Conservation (phyloP, 805 yeast species). For the Lipomyces orientalis region DNA sequence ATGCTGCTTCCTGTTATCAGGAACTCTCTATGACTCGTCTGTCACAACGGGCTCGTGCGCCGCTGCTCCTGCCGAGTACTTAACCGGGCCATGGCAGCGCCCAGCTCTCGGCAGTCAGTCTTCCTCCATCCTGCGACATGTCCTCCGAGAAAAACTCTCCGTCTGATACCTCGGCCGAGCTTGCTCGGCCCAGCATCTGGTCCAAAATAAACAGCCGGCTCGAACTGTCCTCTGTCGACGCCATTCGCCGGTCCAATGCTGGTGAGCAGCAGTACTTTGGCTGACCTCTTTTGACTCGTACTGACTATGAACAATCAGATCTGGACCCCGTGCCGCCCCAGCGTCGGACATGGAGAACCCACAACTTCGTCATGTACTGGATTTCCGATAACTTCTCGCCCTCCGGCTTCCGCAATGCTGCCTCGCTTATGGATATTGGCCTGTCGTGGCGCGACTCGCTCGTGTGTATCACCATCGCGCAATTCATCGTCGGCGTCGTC, state of each 20-base stretch:
- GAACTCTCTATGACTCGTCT: conserved; percentile 53
- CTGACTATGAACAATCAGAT: conserved; percentile 11
- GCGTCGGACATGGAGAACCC: conserved; percentile 52
- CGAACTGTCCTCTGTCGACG: background rate
- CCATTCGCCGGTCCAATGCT: background rate
- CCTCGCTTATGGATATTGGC: conserved; percentile 35
- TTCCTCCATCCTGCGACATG: background rate
- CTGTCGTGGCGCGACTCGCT: conserved; percentile 34
- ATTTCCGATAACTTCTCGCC: conserved; percentile 33
- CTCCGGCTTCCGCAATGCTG: conserved; percentile 35
- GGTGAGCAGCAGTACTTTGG: background rate
- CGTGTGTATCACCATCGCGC: conserved; percentile 28
- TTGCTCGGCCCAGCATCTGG: conserved; percentile 6
- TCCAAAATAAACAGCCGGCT: background rate
- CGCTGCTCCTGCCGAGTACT: conserved; percentile 48
- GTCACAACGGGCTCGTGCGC: conserved; percentile 76
- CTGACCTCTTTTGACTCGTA: too few species aligned
- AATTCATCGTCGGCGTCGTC: conserved; percentile 64
- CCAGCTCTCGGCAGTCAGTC: background rate
- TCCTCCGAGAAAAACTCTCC: background rate
- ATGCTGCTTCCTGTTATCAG: conserved; percentile 49
- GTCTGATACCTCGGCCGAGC: background rate
- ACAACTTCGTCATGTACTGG: conserved; percentile 27
- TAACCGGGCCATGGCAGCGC: conserved; percentile 61
- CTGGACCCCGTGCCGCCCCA: conserved; percentile 34